Conservation (phyloP, 2,329 filamentous ascomycete species). For the Ophioceras dolichostomum region DNA sequence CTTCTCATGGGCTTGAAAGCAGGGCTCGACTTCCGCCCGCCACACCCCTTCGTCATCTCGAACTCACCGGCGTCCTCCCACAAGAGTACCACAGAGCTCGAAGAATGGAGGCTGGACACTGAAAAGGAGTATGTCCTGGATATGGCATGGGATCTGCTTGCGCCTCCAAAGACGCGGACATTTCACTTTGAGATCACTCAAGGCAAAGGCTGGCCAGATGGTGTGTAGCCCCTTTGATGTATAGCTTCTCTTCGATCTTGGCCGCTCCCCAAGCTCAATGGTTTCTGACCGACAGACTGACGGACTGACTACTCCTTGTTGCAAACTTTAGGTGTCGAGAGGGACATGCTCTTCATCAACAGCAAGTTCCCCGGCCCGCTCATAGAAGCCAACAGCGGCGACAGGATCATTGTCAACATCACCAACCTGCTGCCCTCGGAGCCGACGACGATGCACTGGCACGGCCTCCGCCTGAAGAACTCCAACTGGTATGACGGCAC, state of each 20-base stretch:
- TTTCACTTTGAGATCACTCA: constrained; percentile 49
- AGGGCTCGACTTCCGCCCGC: no score
- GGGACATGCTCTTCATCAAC: constrained; percentile 43
- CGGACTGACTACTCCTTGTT: no score
- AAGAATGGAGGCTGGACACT: constrained; percentile 6
- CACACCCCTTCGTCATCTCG: no score
- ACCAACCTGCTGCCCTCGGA: constrained; percentile 31
- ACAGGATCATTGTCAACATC: constrained; percentile 54
- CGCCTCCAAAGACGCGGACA: constrained; percentile 34
- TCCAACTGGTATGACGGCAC: constrained; percentile 5
- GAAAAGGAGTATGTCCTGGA: constrained; percentile 3
- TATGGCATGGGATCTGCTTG: constrained; percentile 38
- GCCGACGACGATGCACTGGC: constrained; percentile 7
- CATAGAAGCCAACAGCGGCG: constrained; percentile 60
- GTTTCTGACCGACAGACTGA: no score
- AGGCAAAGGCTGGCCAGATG: constrained; percentile 24
- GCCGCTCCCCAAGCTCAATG: no score
- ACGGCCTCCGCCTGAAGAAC: constrained; percentile 5
- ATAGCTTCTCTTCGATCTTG: background rate
- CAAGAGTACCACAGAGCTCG: background rate
- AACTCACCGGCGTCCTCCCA: no score
- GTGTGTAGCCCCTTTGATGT: background rate
- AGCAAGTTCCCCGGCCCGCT: constrained; percentile 61
- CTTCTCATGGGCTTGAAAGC: no score
- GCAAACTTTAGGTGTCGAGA: constrained; percentile 2